Base-by-base conservation (phyloP, 140 eudicot species). In the Bidens hawaiensis region DNA sequence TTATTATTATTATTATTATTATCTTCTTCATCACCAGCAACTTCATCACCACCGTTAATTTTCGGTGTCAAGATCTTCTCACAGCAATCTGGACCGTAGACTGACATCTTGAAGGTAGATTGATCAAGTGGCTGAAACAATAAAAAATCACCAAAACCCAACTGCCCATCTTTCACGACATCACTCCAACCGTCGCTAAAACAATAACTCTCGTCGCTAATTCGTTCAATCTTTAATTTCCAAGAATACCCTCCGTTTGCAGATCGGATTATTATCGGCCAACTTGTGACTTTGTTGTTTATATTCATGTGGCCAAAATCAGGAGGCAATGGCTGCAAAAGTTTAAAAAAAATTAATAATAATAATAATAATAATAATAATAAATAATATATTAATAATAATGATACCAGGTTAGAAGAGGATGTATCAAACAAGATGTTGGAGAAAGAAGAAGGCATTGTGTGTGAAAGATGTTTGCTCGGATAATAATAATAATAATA, bases 251-350 rank as follows among this genome's bases (percentile, higher is more conserved):
- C 74, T 45, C 81, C 81, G 14, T 31, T 36, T 38, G 47, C 53
- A 3, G 60, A 38, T 15, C 8, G 23, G 42, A 65, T 70, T 24
- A 45, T 33, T n/a, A n/a, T n/a, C n/a, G 65, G 54, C 30, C 9
- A 13, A 5, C 65, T 60, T 21, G 74, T 51, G 22, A 71, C 57
- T 16, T 58, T 48, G 62, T 73, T 36, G 10, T 38, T 10, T 30
- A 70, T 41, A 41, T 64, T 63, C 49, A 59, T 70, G 65, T n/a
- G 14, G 8, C 50, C 70, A 17, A 58, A 64, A 7, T 41, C 73
- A 38, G 36, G 23, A 22, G 81, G 74, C 12, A 76, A 56, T 48
- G 34, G 26, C 81, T 76, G 70, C 77, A 70, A 69, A 55, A 24
- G 43, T 30, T 18, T 11, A 51, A 65, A 2, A 0, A 54, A n/a